Percentiles rank a stretch among this genome's conserved stretches.
These are phyloP conservation scores for Pseudocercospora fuligena DNA, from an alignment of 2,329 filamentous ascomycete species.

Conservation along the genomic window DNA sequence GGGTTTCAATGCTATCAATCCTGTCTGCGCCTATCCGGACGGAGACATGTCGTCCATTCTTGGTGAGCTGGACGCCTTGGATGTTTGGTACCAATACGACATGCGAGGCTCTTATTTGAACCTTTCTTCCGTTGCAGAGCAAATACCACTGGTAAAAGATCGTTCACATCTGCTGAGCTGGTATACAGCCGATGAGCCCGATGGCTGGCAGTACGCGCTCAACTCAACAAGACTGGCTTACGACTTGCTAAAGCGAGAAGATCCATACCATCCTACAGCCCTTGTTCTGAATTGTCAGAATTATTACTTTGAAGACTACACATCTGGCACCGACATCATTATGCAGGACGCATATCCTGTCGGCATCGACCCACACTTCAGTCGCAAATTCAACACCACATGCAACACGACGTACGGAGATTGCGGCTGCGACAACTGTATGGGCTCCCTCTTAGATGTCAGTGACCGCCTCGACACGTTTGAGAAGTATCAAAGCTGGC, in stretches of 20 bases:
- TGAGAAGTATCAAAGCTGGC: constrained; percentile 47
- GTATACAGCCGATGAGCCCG: constrained; percentile 60
- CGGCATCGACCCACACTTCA: constrained; percentile 60
- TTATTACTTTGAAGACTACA: constrained; percentile 64
- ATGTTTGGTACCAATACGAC: constrained; percentile 55
- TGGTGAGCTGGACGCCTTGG: constrained; percentile 49
- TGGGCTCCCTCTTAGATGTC: constrained; percentile 59
- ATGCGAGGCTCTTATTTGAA: constrained; percentile 51
- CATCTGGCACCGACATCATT: constrained; percentile 61
- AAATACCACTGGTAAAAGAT: constrained; percentile 43
- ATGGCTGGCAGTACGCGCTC: constrained; percentile 62
- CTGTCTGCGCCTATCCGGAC: constrained; percentile 48
- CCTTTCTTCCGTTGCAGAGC: constrained; percentile 43
- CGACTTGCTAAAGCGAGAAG: constrained; percentile 54
- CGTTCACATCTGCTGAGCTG: constrained; percentile 50
- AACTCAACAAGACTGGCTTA: constrained; percentile 52
- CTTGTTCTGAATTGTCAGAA: constrained; percentile 66
- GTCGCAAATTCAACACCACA: constrained; percentile 58
- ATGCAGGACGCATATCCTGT: constrained; percentile 67
- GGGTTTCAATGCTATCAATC: constrained; percentile 56
- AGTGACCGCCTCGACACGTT: constrained; percentile 50
- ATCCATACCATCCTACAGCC: constrained; percentile 66
- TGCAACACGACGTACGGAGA: constrained; percentile 66
- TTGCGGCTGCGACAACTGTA: constrained; percentile 67
- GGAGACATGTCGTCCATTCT: constrained; percentile 48